Conservation (phyloP, 1,284 basidiomycete species). For the Naganishia liquefaciens region DNA sequence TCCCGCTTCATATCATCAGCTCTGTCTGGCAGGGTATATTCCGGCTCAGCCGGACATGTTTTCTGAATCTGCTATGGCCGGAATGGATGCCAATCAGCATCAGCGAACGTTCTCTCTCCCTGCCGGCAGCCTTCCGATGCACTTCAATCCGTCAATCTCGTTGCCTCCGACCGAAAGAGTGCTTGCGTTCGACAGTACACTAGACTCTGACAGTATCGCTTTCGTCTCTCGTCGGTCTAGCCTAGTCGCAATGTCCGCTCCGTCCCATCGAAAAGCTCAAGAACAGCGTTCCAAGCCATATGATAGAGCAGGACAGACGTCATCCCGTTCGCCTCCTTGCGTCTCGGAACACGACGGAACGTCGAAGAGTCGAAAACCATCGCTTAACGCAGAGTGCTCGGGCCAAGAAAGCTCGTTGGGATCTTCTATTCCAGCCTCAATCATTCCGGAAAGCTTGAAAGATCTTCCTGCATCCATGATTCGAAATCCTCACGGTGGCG, state of each 20-base stretch:
- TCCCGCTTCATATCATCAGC: background rate
- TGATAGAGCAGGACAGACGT: conserved; percentile 1
- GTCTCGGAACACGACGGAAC: too few species aligned
- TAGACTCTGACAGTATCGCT: too few species aligned
- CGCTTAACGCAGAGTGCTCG: too few species aligned
- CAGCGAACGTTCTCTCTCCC: conserved; percentile 22
- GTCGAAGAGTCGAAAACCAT: too few species aligned
- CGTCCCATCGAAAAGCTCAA: background rate
- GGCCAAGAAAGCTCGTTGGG: background rate
- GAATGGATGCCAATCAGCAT: conserved; percentile 1
- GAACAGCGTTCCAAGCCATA: conserved; percentile 7
- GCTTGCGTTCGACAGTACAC: too few species aligned
- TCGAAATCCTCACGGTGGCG: conserved; percentile 51
- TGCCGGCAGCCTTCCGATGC: background rate
- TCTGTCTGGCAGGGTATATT: background rate
- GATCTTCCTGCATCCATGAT: conserved; percentile 20
- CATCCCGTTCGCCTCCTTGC: conserved; percentile 3
- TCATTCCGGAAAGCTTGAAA: conserved; percentile 14
- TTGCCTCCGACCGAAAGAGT: background rate
- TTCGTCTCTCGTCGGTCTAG: too few species aligned
- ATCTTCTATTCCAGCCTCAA: conserved; percentile 8
- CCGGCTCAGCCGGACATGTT: background rate
- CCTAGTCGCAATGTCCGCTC: too few species aligned
- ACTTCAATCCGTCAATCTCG: background rate
- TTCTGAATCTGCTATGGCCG: background rate